Evolutionary conservation across 495 filamentous ascomycete species (phyloP).

Genomic region (Chaetomium fimeti): DNA sequence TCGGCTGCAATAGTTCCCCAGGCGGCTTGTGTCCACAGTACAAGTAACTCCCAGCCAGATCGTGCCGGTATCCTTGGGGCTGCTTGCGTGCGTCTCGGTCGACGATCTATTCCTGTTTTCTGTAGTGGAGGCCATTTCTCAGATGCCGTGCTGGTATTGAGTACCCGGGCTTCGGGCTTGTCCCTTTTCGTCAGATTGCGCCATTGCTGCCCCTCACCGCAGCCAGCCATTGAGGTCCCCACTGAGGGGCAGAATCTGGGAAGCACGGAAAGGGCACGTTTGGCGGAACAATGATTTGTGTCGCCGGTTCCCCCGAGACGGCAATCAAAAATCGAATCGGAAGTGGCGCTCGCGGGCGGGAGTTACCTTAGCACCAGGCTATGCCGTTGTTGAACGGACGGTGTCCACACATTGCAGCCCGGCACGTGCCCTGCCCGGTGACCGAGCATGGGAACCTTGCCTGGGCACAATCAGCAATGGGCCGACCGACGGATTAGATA

Average conservation of each 20-base stretch:
- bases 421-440: too few species aligned
- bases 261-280: constrained; percentile 5
- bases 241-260: constrained; percentile 26
- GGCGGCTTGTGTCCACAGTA: background rate
- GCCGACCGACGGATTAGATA: too few species aligned
- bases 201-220: constrained; percentile 35
- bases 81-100: background rate
- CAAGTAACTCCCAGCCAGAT: background rate
- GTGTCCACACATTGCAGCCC: too few species aligned
- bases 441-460: too few species aligned
- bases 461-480: too few species aligned
- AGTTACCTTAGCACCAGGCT: too few species aligned
- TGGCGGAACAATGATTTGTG: background rate
- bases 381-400: background rate
- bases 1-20: background rate
- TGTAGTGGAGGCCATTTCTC: constrained; percentile 23
- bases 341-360: too few species aligned
- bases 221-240: constrained; percentile 26
- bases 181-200: constrained; percentile 33
- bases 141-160: constrained; percentile 25
- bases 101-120: constrained; percentile 20
- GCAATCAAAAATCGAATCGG: background rate
- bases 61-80: too few species aligned
- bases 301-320: background rate
- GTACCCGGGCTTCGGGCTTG: constrained; percentile 24